Percentiles rank a stretch among this genome's conserved stretches.
Evolutionary conservation across 345 rosid genomes (phyloP).

Genomic region (Eucalyptus pauciflora): DNA sequence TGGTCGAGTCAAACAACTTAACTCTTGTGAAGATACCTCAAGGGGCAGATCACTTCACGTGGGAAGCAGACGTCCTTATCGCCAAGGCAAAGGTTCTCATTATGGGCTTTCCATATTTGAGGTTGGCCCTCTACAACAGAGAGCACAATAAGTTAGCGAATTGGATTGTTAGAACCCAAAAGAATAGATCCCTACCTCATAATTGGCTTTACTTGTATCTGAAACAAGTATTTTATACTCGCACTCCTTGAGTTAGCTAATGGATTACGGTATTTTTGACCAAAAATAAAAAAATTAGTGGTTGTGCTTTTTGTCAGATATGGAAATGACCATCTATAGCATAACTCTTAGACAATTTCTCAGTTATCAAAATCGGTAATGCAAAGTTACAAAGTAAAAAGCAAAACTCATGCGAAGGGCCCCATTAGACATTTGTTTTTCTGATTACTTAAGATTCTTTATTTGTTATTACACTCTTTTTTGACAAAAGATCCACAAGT

Average conservation of each 20-base stretch:
- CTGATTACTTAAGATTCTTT: background rate
- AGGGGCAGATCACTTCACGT: background rate
- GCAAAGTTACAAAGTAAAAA: background rate
- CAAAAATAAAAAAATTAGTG: background rate
- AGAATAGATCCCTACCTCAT: background rate
- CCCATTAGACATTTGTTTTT: background rate
- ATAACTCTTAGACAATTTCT: background rate
- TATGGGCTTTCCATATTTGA: background rate
- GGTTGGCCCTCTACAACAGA: background rate
- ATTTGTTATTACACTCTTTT: background rate
- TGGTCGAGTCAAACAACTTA: background rate
- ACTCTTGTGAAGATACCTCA: background rate
- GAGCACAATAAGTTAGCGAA: background rate
- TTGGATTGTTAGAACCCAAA: background rate
- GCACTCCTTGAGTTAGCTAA: background rate
- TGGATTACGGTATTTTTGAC: background rate
- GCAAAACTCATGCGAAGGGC: background rate
- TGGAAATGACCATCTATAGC: background rate
- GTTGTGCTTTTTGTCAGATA: background rate
- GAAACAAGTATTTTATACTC: fast-evolving
- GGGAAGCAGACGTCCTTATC: background rate
- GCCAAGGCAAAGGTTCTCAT: background rate
- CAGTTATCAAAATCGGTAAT: background rate
- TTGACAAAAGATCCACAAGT: background rate
- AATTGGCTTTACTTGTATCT: background rate